These are phyloP conservation scores for Lentithecium fluviatile DNA, from an alignment of 495 filamentous ascomycete genomes.

Conservation along the genomic window DNA sequence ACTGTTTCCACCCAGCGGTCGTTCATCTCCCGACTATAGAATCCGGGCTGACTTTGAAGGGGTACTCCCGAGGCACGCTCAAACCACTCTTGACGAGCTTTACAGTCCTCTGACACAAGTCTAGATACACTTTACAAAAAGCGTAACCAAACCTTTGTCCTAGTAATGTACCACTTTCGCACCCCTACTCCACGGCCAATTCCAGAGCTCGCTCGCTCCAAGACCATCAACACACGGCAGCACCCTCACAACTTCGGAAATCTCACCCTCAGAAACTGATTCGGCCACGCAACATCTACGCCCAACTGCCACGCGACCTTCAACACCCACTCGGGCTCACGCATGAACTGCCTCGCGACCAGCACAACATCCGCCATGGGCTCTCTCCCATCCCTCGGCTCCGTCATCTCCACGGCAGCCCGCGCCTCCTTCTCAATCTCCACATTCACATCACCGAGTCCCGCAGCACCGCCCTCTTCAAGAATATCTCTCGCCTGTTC, in stretches of 20 bases:
- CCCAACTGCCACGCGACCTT: slow-evolving; percentile 27
- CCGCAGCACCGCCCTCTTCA: slow-evolving; percentile 13
- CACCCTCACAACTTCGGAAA: slow-evolving; percentile 22
- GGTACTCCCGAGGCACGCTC: no score
- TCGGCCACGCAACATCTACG: slow-evolving; percentile 27
- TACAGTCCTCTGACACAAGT: no score
- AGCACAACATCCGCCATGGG: slow-evolving; percentile 31
- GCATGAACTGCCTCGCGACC: slow-evolving; percentile 31
- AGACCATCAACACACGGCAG: no score
- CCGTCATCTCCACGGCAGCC: slow-evolving; percentile 25
- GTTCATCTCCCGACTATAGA: no score
- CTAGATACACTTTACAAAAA: no score
- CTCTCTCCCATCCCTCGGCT: slow-evolving; percentile 9
- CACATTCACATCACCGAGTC: neutral
- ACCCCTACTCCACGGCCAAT: no score
- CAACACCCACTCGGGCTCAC: slow-evolving; percentile 33
- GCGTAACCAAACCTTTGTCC: no score
- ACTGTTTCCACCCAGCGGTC: no score
- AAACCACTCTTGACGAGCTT: no score
- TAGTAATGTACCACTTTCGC: no score
- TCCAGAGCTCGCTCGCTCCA: no score
- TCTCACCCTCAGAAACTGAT: slow-evolving; percentile 29
- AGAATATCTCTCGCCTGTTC: slow-evolving; percentile 51
- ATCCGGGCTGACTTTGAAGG: no score
- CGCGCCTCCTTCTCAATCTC: slow-evolving; percentile 24